These are phyloP conservation scores for Wallacemonas rigidus DNA, from an alignment of 208 protist genomes.

Conservation along the genomic window DNA sequence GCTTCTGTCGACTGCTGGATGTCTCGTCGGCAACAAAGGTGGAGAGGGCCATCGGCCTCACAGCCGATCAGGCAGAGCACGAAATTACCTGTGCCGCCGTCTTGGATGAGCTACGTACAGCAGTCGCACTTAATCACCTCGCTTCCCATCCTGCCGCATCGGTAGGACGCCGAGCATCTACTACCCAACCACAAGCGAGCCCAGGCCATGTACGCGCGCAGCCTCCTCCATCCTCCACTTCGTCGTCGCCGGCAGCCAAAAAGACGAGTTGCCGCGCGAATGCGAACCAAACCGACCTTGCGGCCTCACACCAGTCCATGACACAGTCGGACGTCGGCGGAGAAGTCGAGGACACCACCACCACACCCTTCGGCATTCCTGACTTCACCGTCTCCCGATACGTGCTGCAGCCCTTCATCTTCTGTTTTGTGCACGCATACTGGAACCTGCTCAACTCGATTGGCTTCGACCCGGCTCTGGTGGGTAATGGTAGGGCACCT, in stretches of 20 bases:
- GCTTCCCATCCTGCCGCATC: not conserved
- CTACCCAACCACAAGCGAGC: too few species aligned
- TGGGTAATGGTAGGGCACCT: not conserved
- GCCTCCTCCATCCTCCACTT: too few species aligned
- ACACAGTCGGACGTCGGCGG: not conserved
- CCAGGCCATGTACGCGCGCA: too few species aligned
- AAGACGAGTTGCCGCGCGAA: too few species aligned
- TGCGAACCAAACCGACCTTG: too few species aligned
- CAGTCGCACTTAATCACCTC: constrained; percentile 18
- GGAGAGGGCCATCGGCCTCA: constrained; percentile 43
- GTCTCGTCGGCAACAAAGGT: constrained; percentile 35
- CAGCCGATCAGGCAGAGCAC: constrained; percentile 35
- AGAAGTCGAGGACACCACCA: not conserved
- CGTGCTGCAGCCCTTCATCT: constrained; percentile 45
- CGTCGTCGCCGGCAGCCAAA: too few species aligned
- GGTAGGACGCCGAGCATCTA: too few species aligned
- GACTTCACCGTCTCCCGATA: constrained; percentile 46
- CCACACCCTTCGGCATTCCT: constrained; percentile 15
- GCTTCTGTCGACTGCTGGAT: constrained; percentile 61
- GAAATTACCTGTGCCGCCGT: constrained; percentile 45
- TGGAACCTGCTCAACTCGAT: constrained; percentile 59
- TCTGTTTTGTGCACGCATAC: constrained; percentile 54
- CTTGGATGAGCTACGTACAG: constrained; percentile 36
- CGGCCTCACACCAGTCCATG: too few species aligned
- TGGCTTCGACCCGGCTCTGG: constrained; percentile 34